Conservation (phyloP, 495 filamentous ascomycete genomes). For the Paragyromitra xinjiangensis region DNA sequence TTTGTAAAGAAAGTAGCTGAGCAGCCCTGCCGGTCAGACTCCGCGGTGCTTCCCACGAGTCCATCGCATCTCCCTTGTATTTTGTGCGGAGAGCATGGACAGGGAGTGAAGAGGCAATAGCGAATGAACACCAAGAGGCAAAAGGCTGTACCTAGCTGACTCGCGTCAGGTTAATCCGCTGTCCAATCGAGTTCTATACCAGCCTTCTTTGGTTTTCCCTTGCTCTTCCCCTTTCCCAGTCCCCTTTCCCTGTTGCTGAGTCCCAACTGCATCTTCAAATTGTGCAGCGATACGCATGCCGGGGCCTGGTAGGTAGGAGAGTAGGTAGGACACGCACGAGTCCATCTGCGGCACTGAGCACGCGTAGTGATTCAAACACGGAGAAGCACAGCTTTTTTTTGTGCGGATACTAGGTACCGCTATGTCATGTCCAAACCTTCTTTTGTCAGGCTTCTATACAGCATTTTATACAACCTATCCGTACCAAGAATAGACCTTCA, state of each 20-base stretch:
- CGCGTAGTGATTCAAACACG: constrained; percentile 53
- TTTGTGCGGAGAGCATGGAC: constrained; percentile 49
- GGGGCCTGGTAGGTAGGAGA: constrained; percentile 38
- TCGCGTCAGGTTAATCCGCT: constrained; percentile 39
- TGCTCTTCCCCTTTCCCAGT: constrained; percentile 50
- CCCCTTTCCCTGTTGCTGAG: constrained; percentile 41
- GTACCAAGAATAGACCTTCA: constrained; percentile 14
- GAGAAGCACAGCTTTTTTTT: constrained; percentile 46
- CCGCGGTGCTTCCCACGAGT: constrained; percentile 47
- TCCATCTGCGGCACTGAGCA: constrained; percentile 48
- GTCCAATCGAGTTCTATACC: constrained; percentile 45
- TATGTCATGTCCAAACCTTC: constrained; percentile 24
- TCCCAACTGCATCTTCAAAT: constrained; percentile 53
- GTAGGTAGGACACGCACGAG: constrained; percentile 51
- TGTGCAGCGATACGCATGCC: constrained; percentile 43
- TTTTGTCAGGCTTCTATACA: constrained; percentile 5
- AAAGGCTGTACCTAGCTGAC: constrained; percentile 50
- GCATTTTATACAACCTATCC: constrained; percentile 5
- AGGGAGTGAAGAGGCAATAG: constrained; percentile 31
- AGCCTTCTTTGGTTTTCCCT: constrained; percentile 44
- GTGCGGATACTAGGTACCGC: constrained; percentile 25
- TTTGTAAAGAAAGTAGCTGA: constrained; percentile 45
- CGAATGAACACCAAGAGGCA: constrained; percentile 41
- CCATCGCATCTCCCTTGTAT: constrained; percentile 46
- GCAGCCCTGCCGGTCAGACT: constrained; percentile 44